phyloP scores from a whole-genome alignment of 2,329 filamentous ascomycete species.

The Raffaelea ambrosiae region DNA sequence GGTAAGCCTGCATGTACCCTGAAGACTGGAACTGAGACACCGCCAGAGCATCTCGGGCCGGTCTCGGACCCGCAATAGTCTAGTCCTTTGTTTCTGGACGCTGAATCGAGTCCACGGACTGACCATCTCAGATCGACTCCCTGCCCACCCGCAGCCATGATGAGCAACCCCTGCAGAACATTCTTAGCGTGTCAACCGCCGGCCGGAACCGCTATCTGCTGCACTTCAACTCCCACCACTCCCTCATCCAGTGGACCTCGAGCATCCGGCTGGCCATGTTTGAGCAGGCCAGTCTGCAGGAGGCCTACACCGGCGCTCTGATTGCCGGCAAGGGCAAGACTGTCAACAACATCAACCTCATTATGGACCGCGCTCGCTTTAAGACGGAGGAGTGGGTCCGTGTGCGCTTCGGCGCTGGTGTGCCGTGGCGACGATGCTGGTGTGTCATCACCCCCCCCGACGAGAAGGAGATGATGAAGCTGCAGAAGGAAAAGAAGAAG shows the following conservation, averaged over 20 bases:
- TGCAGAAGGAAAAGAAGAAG: slow-evolving; percentile 75
- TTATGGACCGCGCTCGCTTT: slow-evolving; percentile 73
- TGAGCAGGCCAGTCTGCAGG: slow-evolving; percentile 85
- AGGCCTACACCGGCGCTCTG: slow-evolving; percentile 91
- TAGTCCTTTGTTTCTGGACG: no score
- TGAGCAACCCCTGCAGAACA: slow-evolving; percentile 81
- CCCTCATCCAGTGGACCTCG: slow-evolving; percentile 90
- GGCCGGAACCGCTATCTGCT: slow-evolving; percentile 91
- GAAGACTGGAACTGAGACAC: no score
- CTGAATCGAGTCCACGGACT: no score
- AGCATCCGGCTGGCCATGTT: slow-evolving; percentile 90
- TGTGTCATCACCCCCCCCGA: slow-evolving; percentile 88
- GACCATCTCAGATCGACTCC: slow-evolving; percentile 62
- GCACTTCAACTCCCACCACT: slow-evolving; percentile 92
- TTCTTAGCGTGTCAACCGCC: slow-evolving; percentile 90
- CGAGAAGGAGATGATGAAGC: slow-evolving; percentile 81
- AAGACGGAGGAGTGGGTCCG: slow-evolving; percentile 88
- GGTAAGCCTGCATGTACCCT: no score
- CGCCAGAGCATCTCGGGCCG: no score
- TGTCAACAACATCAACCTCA: slow-evolving; percentile 81
- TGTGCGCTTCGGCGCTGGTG: slow-evolving; percentile 90
- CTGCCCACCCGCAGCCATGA: slow-evolving; percentile 71
- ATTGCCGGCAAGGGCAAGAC: slow-evolving; percentile 89
- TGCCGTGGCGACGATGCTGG: slow-evolving; percentile 94
- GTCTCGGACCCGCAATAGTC: no score